Evolutionary conservation across 2,329 filamentous ascomycete species (phyloP), one percentile per base, ranked within the genome.

Genomic region (Blastomyces percursus): DNA sequence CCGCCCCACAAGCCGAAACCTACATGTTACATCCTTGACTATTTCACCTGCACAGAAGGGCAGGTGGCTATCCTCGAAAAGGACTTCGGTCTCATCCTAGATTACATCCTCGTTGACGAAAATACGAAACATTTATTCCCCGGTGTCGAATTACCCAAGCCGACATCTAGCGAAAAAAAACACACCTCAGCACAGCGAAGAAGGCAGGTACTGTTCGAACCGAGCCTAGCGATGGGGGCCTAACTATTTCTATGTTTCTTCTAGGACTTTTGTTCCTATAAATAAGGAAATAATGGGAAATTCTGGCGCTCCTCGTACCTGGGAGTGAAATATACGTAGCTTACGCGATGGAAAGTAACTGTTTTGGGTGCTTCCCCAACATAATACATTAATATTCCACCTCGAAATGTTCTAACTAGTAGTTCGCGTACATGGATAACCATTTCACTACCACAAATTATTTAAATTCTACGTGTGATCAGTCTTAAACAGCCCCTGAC

Each of bases 141-240:
- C 51, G 60, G 35, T 24, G 38, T 61, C n/a, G 24, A 58, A 16
- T 58, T 27, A 2, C 55, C 55, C 24, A 40, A 38, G 7, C 55
- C 61, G 79, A 78, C 48, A 74, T 74, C 63, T 73, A 72, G 64
- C 74, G 76, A 62, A 80, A 80, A 66, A 11, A 24, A 9, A 96
- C 91, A 80, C 82, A 81, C 24, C n/a, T n/a, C 24, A 51, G 12
- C 24, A 51, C 48, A 51, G 48, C 48, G 14, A 51, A 46, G 56
- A 46, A 50, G 27, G 40, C 21, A 6, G 35, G 7, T 59, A 24
- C 24, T 59, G 7, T 27, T 32, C 42, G 38, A 24, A 9, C 40
- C 8, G 14, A 30, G 14, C 38, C 46, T 44, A 24, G 32, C n/a
- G 12, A 12, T 44, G 24, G 38, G 27, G 5, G 11, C 38, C 38